A percentile compares a stretch with the other conserved stretches of the same genome.
Conservation (phyloP, 2,329 filamentous ascomycete genomes). For the Remersonia thermophila region DNA sequence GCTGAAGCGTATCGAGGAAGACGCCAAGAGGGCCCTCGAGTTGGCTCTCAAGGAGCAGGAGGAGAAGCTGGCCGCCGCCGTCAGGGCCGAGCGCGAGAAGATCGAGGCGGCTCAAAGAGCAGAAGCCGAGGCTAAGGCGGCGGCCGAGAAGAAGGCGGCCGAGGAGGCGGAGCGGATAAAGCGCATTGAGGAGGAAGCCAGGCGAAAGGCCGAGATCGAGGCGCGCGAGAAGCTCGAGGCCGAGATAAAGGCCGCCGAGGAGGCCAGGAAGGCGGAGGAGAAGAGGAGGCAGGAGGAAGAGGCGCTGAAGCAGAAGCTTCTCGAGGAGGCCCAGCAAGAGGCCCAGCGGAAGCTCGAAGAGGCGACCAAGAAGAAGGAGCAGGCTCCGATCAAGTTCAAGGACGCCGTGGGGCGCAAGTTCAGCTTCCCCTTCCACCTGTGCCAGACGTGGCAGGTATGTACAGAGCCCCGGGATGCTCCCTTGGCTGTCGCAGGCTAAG, state of each 20-base stretch:
- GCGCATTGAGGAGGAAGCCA: slow-evolving; percentile 27
- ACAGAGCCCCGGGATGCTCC: background rate
- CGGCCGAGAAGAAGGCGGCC: slow-evolving; percentile 23
- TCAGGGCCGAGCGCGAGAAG: slow-evolving; percentile 26
- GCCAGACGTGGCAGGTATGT: slow-evolving; percentile 70
- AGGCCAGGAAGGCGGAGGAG: slow-evolving; percentile 29
- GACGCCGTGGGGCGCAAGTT: slow-evolving; percentile 87
- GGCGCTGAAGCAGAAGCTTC: slow-evolving; percentile 36
- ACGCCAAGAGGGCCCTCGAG: slow-evolving; percentile 23
- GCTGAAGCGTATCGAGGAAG: slow-evolving; percentile 28
- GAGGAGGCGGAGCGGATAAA: slow-evolving; percentile 30
- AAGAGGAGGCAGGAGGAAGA: slow-evolving; percentile 35
- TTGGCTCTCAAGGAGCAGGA: slow-evolving; percentile 23
- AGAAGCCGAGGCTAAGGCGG: slow-evolving; percentile 27
- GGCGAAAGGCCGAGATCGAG: slow-evolving; percentile 33
- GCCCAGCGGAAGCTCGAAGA: slow-evolving; percentile 34
- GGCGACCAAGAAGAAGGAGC: slow-evolving; percentile 40
- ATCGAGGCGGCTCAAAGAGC: slow-evolving; percentile 26
- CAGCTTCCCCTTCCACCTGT: slow-evolving; percentile 79
- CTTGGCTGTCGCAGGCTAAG: too few species aligned
- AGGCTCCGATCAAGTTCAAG: slow-evolving; percentile 76
- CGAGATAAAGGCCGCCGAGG: slow-evolving; percentile 39
- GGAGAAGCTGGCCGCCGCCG: slow-evolving; percentile 24
- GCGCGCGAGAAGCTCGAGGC: slow-evolving; percentile 31
- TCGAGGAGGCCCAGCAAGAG: slow-evolving; percentile 36